These are phyloP conservation scores for Stagonosporopsis vannaccii DNA, from an alignment of 2,329 filamentous ascomycete genomes.

Conservation along the genomic window DNA sequence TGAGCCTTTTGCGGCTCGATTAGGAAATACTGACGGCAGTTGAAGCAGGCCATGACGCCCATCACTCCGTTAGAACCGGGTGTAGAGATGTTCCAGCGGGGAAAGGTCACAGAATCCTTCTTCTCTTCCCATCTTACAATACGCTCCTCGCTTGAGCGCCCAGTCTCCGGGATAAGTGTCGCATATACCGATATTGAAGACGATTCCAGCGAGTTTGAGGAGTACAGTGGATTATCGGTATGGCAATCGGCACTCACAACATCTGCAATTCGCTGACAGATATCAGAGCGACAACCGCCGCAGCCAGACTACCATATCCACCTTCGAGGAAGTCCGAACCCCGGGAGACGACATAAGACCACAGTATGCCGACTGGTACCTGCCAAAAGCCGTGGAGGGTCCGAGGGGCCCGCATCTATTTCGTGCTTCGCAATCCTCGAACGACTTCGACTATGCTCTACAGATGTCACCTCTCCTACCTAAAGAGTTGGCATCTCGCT, in stretches of 20 bases:
- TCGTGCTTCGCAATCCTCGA: conserved; percentile 70
- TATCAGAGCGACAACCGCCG: conserved; percentile 65
- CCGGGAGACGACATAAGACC: conserved; percentile 68
- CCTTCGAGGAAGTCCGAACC: conserved; percentile 82
- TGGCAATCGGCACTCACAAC: conserved; percentile 39
- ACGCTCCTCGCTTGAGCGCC: conserved; percentile 59
- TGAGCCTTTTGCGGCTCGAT: conserved; percentile 11
- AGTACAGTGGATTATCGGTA: conserved; percentile 71
- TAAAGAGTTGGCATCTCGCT: conserved; percentile 59
- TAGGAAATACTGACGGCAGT: conserved; percentile 28
- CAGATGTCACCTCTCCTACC: conserved; percentile 78
- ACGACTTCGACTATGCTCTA: conserved; percentile 63
- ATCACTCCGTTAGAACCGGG: conserved; percentile 53
- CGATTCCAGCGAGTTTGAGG: conserved; percentile 51
- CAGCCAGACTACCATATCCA: conserved; percentile 86
- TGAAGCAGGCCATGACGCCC: conserved; percentile 55
- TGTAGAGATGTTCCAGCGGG: conserved; percentile 59
- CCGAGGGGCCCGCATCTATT: conserved; percentile 89
- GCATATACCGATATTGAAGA: conserved; percentile 81
- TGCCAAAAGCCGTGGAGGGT: conserved; percentile 74
- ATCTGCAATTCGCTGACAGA: conserved; percentile 31
- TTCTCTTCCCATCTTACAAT: conserved; percentile 58
- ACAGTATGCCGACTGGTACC: conserved; percentile 66
- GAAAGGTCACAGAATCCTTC: conserved; percentile 60
- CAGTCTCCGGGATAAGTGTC: conserved; percentile 75